Conservation (phyloP, 495 filamentous ascomycete genomes). For the Cladorrhinum samala region DNA sequence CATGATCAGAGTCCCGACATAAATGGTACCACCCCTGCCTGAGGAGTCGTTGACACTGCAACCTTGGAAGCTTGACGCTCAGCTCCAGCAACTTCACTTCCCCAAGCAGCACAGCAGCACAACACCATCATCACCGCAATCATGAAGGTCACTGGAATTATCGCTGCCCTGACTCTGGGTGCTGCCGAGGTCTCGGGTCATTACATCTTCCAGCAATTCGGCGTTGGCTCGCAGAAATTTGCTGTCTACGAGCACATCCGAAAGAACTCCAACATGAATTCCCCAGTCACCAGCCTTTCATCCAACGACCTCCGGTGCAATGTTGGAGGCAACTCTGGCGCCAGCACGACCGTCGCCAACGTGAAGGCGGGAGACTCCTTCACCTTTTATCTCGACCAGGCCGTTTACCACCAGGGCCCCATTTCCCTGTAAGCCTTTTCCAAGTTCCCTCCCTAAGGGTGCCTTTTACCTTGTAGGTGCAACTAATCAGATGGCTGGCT, state of each 20-base stretch:
- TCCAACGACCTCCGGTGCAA: constrained; percentile 54
- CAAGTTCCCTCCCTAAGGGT: no score
- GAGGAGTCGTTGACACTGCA: neutral
- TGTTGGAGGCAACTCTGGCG: constrained; percentile 43
- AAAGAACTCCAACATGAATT: constrained; percentile 53
- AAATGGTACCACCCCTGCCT: no score
- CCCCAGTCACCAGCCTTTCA: constrained; percentile 48
- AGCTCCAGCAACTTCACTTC: no score
- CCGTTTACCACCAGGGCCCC: constrained; percentile 58
- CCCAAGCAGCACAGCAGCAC: neutral
- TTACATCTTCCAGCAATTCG: constrained; percentile 47
- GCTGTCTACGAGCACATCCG: constrained; percentile 47
- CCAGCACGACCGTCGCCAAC: constrained; percentile 39
- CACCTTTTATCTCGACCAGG: constrained; percentile 42
- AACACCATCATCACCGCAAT: neutral
- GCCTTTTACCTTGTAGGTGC: no score
- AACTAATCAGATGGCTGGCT: no score
- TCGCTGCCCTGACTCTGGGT: constrained; percentile 31
- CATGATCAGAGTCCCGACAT: neutral
- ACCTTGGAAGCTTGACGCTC: no score
- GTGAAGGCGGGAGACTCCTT: constrained; percentile 48
- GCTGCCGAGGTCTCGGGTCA: constrained; percentile 33
- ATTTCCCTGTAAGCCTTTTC: constrained; percentile 47
- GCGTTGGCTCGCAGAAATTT: constrained; percentile 40
- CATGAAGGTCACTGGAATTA: constrained; percentile 32